Percentiles rank a stretch among this genome's conserved stretches.
Evolutionary conservation across 2,329 filamentous ascomycete genomes (phyloP).

Genomic region (Mariannaea elegans): DNA sequence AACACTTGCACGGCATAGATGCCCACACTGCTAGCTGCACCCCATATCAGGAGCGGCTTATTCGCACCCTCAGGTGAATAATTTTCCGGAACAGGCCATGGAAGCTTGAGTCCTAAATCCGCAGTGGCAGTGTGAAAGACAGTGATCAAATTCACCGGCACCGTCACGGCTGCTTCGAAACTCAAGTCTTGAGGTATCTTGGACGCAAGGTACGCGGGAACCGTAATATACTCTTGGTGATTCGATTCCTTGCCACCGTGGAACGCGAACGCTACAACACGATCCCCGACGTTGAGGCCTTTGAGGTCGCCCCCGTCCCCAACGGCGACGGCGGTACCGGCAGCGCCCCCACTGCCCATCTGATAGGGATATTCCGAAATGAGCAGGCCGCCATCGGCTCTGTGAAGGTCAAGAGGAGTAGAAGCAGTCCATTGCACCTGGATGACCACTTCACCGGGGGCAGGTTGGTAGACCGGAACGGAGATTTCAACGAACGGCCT

Average conservation of each 20-base stretch:
- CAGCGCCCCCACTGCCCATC: constrained; percentile 59
- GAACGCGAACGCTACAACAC: constrained; percentile 65
- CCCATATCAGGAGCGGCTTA: constrained; percentile 59
- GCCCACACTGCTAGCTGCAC: constrained; percentile 62
- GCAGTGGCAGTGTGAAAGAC: constrained; percentile 62
- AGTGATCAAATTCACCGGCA: constrained; percentile 67
- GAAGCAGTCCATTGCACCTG: constrained; percentile 67
- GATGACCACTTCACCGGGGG: constrained; percentile 60
- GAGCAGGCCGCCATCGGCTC: constrained; percentile 67
- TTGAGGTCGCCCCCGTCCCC: constrained; percentile 52
- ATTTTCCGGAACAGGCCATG: constrained; percentile 62
- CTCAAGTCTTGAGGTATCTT: constrained; percentile 54
- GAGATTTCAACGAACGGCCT: constrained; percentile 65
- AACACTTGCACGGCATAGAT: constrained; percentile 60
- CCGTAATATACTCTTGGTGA: constrained; percentile 64
- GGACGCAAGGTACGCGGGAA: constrained; percentile 58
- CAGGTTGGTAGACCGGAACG: constrained; percentile 47
- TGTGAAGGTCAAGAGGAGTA: constrained; percentile 69
- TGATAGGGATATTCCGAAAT: constrained; percentile 58
- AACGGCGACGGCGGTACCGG: constrained; percentile 61
- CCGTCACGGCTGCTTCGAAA: constrained; percentile 58
- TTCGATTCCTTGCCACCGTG: constrained; percentile 56
- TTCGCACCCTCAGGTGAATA: constrained; percentile 49
- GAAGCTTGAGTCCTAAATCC: constrained; percentile 62
- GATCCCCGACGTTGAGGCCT: constrained; percentile 60